phyloP scores from a whole-genome alignment of 2,329 filamentous ascomycete species.

The Lasiodiplodia sp. region DNA sequence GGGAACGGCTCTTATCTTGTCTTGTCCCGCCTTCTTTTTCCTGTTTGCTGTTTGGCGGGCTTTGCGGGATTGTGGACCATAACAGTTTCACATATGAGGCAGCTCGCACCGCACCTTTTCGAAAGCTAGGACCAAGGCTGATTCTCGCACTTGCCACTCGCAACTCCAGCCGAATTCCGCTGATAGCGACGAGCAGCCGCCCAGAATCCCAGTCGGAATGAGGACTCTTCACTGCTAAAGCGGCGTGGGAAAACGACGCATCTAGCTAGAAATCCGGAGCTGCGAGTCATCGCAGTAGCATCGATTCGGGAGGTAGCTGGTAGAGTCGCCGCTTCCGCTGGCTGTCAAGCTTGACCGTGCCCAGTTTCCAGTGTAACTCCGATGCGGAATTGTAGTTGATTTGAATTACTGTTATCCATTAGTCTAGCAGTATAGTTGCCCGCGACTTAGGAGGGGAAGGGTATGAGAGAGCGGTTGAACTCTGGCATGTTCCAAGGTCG shows the following conservation, averaged over 20 bases:
- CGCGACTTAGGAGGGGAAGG: background rate
- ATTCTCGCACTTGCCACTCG: constrained; percentile 15
- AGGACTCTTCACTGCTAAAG: constrained; percentile 13
- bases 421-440: too few relatives aligned
- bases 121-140: constrained; percentile 13
- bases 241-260: background rate
- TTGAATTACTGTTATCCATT: background rate
- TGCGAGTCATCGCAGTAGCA: constrained; percentile 10
- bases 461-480: background rate
- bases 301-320: background rate
- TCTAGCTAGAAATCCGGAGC: background rate
- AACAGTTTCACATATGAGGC: constrained; percentile 14
- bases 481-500: background rate
- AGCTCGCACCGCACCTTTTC: constrained; percentile 20
- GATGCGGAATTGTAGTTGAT: background rate
- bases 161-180: background rate
- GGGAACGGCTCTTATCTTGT: background rate
- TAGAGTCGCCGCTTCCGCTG: background rate
- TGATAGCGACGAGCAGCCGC: constrained; percentile 1
- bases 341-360: background rate
- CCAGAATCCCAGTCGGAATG: background rate
- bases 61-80: background rate
- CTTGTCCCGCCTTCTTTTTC: background rate
- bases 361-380: background rate
- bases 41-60: background rate